phyloP scores from a whole-genome alignment of 768 basidiomycete species.

The Serendipita vermifera region DNA sequence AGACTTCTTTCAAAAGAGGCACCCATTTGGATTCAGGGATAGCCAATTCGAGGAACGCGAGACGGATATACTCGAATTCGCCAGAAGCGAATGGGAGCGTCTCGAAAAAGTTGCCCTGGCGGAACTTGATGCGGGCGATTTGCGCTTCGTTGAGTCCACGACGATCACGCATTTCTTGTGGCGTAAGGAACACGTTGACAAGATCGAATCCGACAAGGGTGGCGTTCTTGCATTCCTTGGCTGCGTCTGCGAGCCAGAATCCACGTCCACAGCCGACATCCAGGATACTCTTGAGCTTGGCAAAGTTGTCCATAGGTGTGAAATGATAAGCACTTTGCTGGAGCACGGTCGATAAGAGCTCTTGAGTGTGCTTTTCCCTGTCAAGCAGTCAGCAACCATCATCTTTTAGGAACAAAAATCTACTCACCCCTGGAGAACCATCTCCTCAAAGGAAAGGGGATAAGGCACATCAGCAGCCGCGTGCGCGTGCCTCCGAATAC shows the following conservation, averaged over 20 bases:
- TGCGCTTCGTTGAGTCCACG: not conserved
- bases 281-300: not conserved
- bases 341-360: not conserved
- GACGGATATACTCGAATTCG: not conserved
- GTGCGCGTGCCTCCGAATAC: not conserved
- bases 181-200: not conserved
- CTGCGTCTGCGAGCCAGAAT: not conserved
- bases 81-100: not conserved
- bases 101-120: not conserved
- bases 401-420: not conserved
- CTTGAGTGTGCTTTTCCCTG: not conserved
- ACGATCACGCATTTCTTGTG: not conserved
- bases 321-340: constrained; percentile 1
- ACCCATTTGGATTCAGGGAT: not conserved
- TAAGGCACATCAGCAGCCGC: not conserved
- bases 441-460: constrained; percentile 1
- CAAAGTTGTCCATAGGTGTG: not conserved
- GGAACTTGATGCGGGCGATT: not conserved
- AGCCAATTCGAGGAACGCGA: not conserved
- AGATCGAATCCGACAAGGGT: not conserved
- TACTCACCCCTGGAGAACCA: not conserved
- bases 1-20: not conserved
- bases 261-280: not conserved
- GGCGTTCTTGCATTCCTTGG: constrained; percentile 1
- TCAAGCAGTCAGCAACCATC: no score